Percentiles rank a stretch among this genome's conserved stretches.
Conservation (phyloP, 177 flowering plant species). For the Vitis hybrid region DNA sequence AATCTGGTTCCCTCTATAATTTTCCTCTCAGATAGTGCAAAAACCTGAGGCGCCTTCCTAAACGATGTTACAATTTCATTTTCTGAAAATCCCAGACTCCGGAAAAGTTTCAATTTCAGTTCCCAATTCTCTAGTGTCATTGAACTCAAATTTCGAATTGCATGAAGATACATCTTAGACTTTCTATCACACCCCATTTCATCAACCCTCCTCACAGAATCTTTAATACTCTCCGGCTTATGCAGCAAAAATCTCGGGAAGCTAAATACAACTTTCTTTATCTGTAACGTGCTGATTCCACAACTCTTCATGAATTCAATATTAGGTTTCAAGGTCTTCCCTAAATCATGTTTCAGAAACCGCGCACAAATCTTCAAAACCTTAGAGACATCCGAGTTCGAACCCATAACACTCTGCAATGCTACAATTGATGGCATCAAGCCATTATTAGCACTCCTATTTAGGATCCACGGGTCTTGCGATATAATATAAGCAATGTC, state of each 20-base stretch:
- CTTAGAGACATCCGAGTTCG: conserved; percentile 18
- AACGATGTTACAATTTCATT: conserved; percentile 27
- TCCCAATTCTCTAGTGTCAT: conserved; percentile 30
- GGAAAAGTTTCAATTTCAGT: conserved; percentile 27
- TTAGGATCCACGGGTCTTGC: conserved; percentile 19
- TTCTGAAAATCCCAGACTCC: conserved; percentile 35
- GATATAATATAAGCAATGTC: conserved; percentile 27
- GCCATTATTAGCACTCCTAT: conserved; percentile 9
- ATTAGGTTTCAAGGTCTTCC: conserved; percentile 33
- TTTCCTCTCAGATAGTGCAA: conserved; percentile 32
- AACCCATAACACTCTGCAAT: conserved; percentile 27
- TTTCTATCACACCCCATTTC: conserved; percentile 29
- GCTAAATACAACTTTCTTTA: conserved; percentile 9
- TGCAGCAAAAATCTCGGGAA: conserved; percentile 26
- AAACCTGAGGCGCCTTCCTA: conserved; percentile 31
- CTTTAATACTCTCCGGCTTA: conserved; percentile 18
- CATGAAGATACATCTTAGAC: conserved; percentile 20
- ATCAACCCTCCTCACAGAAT: conserved; percentile 22
- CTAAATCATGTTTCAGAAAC: conserved; percentile 28
- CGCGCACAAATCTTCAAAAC: conserved; percentile 19
- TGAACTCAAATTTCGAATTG: conserved; percentile 19
- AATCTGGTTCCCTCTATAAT: conserved; percentile 20
- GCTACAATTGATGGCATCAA: conserved; percentile 18
- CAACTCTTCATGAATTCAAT: conserved; percentile 27
- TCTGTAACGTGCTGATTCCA: conserved; percentile 22